A percentile compares a stretch with the other conserved stretches of the same genome.
Evolutionary conservation across 1,139 yeast species (phyloP).

Genomic region (Zygosaccharomyces sapae): DNA sequence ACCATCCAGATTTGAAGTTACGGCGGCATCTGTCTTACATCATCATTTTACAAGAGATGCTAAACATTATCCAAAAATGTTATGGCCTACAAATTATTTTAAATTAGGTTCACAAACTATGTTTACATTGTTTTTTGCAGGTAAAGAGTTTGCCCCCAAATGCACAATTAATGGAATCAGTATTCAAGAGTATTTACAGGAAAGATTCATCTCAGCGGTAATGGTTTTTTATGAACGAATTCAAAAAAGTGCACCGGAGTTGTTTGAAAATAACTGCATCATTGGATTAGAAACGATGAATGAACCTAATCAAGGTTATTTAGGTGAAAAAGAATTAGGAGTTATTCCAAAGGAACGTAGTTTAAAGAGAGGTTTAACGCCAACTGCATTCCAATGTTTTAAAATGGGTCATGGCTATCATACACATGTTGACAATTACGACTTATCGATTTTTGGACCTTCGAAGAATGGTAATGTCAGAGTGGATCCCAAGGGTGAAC

Average conservation of each 20-base stretch:
- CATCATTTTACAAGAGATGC: conserved; percentile 40
- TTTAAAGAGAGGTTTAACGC: conserved; percentile 62
- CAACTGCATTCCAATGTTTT: conserved; percentile 58
- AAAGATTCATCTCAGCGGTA: conserved; percentile 56
- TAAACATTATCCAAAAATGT: conserved; percentile 66
- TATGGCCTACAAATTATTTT: conserved; percentile 87
- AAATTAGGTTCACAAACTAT: conserved; percentile 73
- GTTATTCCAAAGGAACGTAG: conserved; percentile 51
- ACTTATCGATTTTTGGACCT: conserved; percentile 70
- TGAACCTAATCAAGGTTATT: conserved; percentile 73
- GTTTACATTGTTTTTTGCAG: conserved; percentile 85
- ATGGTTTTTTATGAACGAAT: conserved; percentile 52
- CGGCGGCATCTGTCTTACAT: conserved; percentile 77
- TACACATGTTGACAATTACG: conserved; percentile 61
- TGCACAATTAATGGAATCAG: conserved; percentile 65
- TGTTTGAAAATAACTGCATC: conserved; percentile 48
- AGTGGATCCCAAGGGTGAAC: conserved; percentile 63
- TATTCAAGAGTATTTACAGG: conserved; percentile 73
- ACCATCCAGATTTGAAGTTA: conserved; percentile 59
- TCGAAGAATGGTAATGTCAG: conserved; percentile 50
- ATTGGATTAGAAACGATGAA: conserved; percentile 83
- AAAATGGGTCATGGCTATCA: conserved; percentile 69
- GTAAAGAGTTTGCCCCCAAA: conserved; percentile 64
- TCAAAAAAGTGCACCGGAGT: conserved; percentile 45
- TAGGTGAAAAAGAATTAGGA: conserved; percentile 50